phyloP scores from a whole-genome alignment of 108 stramenopile genomes.

The Aurantiochytrium sp. region DNA sequence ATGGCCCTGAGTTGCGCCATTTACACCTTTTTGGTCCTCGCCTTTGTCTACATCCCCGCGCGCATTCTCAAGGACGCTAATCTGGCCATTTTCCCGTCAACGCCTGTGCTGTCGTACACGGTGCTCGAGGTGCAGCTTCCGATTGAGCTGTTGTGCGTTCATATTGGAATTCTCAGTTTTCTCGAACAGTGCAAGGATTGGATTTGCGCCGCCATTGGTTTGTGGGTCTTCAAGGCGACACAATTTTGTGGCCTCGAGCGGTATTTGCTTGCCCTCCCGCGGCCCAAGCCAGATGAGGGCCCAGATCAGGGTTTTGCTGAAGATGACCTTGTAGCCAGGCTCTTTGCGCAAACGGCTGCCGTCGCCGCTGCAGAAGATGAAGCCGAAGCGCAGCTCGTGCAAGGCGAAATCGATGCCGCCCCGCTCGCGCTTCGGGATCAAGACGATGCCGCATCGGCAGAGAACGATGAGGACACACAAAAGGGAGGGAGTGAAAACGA shows the following conservation, averaged over 20 bases:
- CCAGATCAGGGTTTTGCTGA: background rate
- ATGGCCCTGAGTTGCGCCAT: slow-evolving; percentile 6
- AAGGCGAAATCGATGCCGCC: no score
- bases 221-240: background rate
- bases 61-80: background rate
- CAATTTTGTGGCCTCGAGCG: background rate
- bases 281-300: background rate
- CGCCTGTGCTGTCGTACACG: background rate
- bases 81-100: background rate
- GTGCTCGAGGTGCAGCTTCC: background rate
- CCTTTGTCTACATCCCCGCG: background rate
- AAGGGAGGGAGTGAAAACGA: background rate
- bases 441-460: no score
- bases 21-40: background rate
- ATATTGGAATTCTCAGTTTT: background rate
- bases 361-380: background rate
- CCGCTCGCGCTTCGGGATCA: no score
- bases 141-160: background rate
- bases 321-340: background rate
- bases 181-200: background rate
- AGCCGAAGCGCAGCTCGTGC: no score
- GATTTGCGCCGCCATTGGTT: background rate
- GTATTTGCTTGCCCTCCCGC: background rate
- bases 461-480: no score
- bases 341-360: background rate